Conservation (phyloP, 1,284 basidiomycete species). For the Neolentinus lepideus region DNA sequence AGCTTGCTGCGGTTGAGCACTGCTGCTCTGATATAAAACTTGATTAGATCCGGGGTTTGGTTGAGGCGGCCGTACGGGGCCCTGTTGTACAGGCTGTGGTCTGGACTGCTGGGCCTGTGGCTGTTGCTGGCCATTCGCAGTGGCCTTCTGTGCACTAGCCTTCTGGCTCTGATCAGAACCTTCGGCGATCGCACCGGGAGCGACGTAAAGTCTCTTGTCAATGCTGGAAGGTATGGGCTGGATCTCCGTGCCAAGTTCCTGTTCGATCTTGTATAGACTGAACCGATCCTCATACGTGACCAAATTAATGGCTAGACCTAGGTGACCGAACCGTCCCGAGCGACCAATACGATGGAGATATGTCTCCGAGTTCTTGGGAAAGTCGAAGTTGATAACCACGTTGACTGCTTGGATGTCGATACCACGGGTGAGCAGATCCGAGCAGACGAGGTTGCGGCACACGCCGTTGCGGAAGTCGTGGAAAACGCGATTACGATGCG, state of each 20-base stretch:
- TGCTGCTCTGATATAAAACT: not conserved
- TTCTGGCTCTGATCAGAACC: conserved; percentile 18
- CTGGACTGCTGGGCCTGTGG: conserved; percentile 24
- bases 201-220: conserved; percentile 91
- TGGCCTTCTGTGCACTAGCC: conserved; percentile 26
- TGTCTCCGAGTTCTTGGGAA: conserved; percentile 97
- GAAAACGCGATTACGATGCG: conserved; percentile 98
- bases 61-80: not conserved
- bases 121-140: conserved; percentile 15
- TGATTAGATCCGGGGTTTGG: not conserved
- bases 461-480: conserved; percentile 99
- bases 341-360: conserved; percentile 98
- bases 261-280: conserved; percentile 96
- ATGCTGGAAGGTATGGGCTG: conserved; percentile 91
- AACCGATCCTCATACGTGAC: conserved; percentile 97
- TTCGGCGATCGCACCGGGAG: conserved; percentile 52
- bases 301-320: conserved; percentile 95
- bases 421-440: conserved; percentile 94
- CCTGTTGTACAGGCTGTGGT: conserved; percentile 16
- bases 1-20: not conserved
- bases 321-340: conserved; percentile 94
- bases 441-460: conserved; percentile 96
- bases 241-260: conserved; percentile 97
- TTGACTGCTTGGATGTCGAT: conserved; percentile 99
- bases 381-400: conserved; percentile 99